Conservation (phyloP, 225 moss, liverwort and hornwort species). For the Polytrichum commune region DNA sequence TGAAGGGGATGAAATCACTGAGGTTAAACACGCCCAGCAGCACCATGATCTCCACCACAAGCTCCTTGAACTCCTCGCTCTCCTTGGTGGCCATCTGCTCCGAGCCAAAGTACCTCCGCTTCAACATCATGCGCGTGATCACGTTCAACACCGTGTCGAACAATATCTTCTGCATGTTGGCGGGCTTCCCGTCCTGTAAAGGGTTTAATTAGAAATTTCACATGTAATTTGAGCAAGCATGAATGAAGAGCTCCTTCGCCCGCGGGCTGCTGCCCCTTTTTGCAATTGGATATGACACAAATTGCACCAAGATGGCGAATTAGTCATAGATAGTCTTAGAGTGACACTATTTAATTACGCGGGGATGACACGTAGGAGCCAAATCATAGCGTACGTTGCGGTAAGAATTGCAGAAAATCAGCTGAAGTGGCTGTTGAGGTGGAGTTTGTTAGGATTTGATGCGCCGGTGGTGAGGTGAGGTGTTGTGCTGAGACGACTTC, state of each 20-base stretch:
- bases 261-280: too few species aligned
- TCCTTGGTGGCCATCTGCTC: neutral
- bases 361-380: too few species aligned
- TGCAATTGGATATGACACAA: too few species aligned
- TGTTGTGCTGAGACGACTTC: too few species aligned
- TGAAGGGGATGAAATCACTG: constrained; percentile 40
- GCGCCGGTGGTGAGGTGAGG: too few species aligned
- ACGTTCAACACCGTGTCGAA: constrained; percentile 15
- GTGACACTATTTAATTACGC: too few species aligned
- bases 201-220: neutral
- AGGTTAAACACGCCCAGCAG: constrained; percentile 42
- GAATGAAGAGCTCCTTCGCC: too few species aligned
- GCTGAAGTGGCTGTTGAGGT: too few species aligned
- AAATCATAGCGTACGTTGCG: too few species aligned
- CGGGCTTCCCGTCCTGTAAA: constrained; percentile 15
- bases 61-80: constrained; percentile 16
- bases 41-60: constrained; percentile 6
- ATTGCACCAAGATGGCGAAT: neutral
- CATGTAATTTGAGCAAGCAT: neutral
- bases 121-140: constrained; percentile 13
- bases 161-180: constrained; percentile 8
- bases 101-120: constrained; percentile 5
- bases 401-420: too few species aligned
- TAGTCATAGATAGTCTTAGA: neutral
- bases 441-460: too few species aligned